Percentiles rank a stretch among this genome's conserved stretches.
phyloP scores from a whole-genome alignment of 768 basidiomycete genomes.

The Amanita rubescens region DNA sequence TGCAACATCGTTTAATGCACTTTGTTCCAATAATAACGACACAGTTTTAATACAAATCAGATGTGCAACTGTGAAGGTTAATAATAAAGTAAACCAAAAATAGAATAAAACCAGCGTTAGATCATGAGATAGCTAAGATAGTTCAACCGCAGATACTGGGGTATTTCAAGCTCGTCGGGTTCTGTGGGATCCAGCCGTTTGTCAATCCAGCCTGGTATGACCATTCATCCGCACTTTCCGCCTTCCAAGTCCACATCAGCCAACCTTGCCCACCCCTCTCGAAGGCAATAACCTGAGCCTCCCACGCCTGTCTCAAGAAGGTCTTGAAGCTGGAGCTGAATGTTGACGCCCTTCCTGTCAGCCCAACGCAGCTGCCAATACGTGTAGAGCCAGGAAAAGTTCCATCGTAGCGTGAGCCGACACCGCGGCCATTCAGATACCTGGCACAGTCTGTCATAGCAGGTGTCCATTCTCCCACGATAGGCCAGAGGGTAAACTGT shows the following conservation, averaged over 20 bases:
- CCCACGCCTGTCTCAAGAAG: constrained; percentile 77
- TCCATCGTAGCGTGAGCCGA: constrained; percentile 61
- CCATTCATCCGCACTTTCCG: constrained; percentile 84
- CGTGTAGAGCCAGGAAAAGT: constrained; percentile 51
- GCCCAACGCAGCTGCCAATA: constrained; percentile 67
- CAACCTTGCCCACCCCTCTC: constrained; percentile 63
- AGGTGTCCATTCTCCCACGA: constrained; percentile 87
- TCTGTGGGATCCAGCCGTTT: constrained; percentile 78
- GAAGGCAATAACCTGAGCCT: constrained; percentile 72
- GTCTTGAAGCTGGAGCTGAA: constrained; percentile 77
- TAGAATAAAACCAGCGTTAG: too few relatives aligned
- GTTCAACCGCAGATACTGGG: constrained; percentile 52
- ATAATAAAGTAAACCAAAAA: too few relatives aligned
- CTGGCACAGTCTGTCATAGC: constrained; percentile 72
- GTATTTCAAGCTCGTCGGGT: constrained; percentile 41
- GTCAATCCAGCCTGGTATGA: constrained; percentile 74
- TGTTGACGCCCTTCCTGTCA: constrained; percentile 65
- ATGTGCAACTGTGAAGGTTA: too few relatives aligned
- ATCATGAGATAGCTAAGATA: too few relatives aligned
- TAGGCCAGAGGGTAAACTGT: constrained; percentile 61
- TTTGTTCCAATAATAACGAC: background rate
- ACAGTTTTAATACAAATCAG: too few relatives aligned
- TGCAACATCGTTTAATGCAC: too few relatives aligned
- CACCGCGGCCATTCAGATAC: constrained; percentile 79
- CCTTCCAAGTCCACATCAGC: constrained; percentile 83